A percentile compares a stretch with the other conserved stretches of the same genome.
These are phyloP conservation scores for Brassica nigra DNA, from an alignment of 345 rosid genomes.

Conservation along the genomic window DNA sequence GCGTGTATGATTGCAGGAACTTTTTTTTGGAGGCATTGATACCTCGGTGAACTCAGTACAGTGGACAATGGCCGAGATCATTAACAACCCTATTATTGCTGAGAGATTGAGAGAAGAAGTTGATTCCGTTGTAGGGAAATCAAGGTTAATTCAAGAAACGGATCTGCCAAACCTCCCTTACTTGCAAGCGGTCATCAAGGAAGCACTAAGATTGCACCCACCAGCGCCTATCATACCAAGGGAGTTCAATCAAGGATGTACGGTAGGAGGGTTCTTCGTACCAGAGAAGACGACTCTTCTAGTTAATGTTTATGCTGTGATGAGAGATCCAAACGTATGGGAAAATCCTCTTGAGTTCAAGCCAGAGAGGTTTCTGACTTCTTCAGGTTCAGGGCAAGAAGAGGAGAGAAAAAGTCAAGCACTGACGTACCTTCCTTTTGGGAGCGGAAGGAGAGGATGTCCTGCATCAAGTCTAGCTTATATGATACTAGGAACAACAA, in stretches of 20 bases:
- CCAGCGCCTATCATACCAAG: neutral
- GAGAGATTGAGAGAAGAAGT: neutral
- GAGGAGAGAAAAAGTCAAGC: neutral
- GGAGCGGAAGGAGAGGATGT: conserved; percentile 9
- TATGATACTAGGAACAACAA: neutral
- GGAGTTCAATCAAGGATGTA: neutral
- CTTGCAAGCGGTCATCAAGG: conserved; percentile 10
- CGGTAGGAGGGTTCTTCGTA: neutral
- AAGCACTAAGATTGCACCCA: conserved; percentile 5
- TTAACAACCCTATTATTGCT: neutral
- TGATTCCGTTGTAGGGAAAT: neutral
- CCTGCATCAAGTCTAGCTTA: neutral
- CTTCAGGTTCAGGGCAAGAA: neutral
- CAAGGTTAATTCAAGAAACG: conserved; percentile 5
- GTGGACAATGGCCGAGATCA: conserved; percentile 12
- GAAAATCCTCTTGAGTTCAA: conserved; percentile 8
- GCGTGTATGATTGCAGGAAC: neutral
- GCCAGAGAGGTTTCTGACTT: conserved; percentile 1
- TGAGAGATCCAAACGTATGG: conserved; percentile 9
- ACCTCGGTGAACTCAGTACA: neutral
- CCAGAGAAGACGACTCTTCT: neutral
- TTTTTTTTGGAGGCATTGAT: neutral
- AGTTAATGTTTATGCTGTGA: neutral
- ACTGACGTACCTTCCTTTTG: conserved; percentile 9
- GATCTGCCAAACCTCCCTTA: conserved; percentile 6